Base-by-base conservation (phyloP, 192 early-diverging fungal species). In the Rhizophagus prolifer region DNA sequence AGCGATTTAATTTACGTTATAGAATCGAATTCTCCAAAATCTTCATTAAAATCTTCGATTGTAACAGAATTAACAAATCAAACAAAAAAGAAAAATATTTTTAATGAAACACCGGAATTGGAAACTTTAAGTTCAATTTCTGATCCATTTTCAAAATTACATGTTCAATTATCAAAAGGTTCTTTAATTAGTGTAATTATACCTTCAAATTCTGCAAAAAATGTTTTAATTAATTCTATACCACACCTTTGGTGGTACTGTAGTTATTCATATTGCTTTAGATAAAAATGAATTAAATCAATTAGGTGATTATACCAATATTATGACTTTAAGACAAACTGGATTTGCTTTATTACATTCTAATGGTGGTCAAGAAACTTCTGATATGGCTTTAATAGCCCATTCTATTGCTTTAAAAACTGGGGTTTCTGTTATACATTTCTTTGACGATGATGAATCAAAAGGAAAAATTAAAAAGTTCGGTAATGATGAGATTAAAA, bases 331-430 rank as follows among this genome's bases (percentile, higher is more conserved):
- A 23, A 90, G 93, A 65, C 89, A 91, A 77, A 86, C 90, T 64
- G 95, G 95, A 14, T 92, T 92, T 62, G 92, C 90, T 9, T 68
- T 97, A 62, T 78, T 98, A 68, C 88, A 88, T 65, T 96, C 95
- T 41, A 80, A 83, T 38, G 88, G 88, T 70, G 87, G 89, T 41
- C 95, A 97, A 83, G 90, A 94, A 72, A 88, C 93, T 6, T 87
- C 93, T 50, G 95, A 97, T 85, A 83, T 94, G 78, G 93, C 94
- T 8, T 47, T 95, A 31, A 88, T 94, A 12, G 91, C 96, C 7
- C 90, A 96, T 63, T 85, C 94, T 30, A 87, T 91, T 5, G 84
- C 96, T 19, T 80, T 85, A 47, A 85, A 85, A 63, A 83, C 90
- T 38, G 76, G 79, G 9, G 79, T 82, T 9, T 91, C 91, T 38